Conservation (phyloP, 164 flowering plant species). For the Sedum album region DNA sequence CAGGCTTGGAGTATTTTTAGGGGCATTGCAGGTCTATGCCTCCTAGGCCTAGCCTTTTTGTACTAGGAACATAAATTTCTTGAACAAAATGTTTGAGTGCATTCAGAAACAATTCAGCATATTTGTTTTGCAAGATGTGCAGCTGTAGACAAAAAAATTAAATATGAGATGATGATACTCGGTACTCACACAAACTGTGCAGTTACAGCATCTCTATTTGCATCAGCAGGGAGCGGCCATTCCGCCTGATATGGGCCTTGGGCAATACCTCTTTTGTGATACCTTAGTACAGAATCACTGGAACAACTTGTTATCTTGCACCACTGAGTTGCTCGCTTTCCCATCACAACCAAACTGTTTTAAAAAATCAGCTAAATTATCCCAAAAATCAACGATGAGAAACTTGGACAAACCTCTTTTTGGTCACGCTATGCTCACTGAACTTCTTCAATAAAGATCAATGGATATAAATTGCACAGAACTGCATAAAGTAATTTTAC, state of each 20-base stretch:
- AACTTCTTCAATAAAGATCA: neutral
- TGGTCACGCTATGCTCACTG: too few species aligned
- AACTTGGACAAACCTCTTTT: neutral
- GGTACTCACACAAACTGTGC: slow-evolving; percentile 76
- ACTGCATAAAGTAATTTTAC: neutral
- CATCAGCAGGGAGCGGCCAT: slow-evolving; percentile 67
- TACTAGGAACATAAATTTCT: neutral
- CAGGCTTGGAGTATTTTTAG: too few species aligned
- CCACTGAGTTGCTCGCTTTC: slow-evolving; percentile 35
- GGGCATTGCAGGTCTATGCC: too few species aligned
- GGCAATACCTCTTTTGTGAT: slow-evolving; percentile 47
- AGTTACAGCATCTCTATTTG: slow-evolving; percentile 40
- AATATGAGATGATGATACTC: slow-evolving; percentile 21
- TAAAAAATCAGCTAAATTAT: neutral
- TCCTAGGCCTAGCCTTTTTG: neutral
- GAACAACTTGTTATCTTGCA: slow-evolving; percentile 23
- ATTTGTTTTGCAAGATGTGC: neutral
- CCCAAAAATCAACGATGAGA: neutral
- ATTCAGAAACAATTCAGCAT: neutral
- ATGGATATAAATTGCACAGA: neutral
- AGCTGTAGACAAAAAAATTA: neutral
- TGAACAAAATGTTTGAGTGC: neutral
- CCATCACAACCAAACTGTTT: slow-evolving; percentile 55
- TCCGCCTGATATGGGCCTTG: slow-evolving; percentile 55
- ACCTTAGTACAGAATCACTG: slow-evolving; percentile 17